Conservation (phyloP, 73 alveolate genomes). For the Urostyla sp. region DNA sequence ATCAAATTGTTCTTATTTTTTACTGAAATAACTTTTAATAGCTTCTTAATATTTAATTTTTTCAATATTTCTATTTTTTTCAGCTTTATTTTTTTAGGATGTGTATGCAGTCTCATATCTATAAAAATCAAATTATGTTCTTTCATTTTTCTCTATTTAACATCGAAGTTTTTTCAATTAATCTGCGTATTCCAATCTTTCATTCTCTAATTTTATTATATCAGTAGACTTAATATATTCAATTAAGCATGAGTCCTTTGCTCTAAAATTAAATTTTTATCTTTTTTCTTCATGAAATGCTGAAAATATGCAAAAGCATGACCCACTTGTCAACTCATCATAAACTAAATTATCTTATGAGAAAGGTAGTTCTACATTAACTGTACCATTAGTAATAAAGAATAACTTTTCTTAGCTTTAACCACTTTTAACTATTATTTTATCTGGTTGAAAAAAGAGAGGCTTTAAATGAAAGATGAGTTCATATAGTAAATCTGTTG, state of each 20-base stretch:
- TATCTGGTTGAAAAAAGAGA: background rate
- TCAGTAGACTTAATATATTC: conserved; percentile 32
- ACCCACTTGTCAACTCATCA: conserved; percentile 18
- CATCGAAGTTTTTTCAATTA: conserved; percentile 10
- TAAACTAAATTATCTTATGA: conserved; percentile 19
- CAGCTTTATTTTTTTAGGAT: background rate
- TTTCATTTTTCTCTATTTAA: conserved; percentile 32
- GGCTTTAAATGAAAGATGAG: conserved; percentile 12
- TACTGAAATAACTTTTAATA: too few species aligned
- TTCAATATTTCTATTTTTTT: background rate
- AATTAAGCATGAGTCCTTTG: conserved; percentile 17
- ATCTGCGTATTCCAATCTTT: conserved; percentile 11
- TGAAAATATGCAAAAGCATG: conserved; percentile 33
- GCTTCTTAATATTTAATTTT: background rate
- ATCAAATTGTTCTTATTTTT: too few species aligned
- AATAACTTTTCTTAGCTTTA: conserved; percentile 24
- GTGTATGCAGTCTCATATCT: conserved; percentile 22
- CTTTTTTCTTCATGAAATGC: conserved; percentile 42
- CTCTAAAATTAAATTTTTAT: conserved; percentile 33
- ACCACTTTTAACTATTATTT: conserved; percentile 27
- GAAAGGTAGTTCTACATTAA: conserved; percentile 46
- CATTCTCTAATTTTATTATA: conserved; percentile 2
- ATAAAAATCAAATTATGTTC: conserved; percentile 27
- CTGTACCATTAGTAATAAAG: conserved; percentile 20
- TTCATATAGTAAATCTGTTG: conserved; percentile 10